Conservation (phyloP, 2,329 filamentous ascomycete genomes). For the Fusarium sp. region DNA sequence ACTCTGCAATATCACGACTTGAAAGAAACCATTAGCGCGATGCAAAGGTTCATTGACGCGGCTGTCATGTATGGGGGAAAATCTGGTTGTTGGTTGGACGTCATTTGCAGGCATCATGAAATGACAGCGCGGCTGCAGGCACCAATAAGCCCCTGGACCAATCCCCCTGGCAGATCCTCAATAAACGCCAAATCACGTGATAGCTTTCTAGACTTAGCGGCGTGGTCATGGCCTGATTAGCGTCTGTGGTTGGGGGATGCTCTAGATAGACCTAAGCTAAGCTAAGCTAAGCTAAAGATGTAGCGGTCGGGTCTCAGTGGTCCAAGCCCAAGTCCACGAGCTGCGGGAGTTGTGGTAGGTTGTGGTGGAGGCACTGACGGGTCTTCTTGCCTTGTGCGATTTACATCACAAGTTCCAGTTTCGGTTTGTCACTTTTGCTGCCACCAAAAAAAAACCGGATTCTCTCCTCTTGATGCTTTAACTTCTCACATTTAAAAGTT, state of each 20-base stretch:
- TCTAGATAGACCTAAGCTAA: conserved; percentile 21
- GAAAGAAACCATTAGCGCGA: neutral
- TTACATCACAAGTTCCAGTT: conserved; percentile 44
- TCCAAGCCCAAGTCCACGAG: conserved; percentile 28
- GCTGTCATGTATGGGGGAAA: conserved; percentile 16
- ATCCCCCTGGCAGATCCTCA: conserved; percentile 9
- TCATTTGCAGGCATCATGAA: conserved; percentile 37
- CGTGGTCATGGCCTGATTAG: conserved; percentile 2
- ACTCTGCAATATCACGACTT: neutral
- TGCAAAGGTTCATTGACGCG: conserved; percentile 7
- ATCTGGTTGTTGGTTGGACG: conserved; percentile 23
- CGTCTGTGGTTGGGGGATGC: conserved; percentile 17
- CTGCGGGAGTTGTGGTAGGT: conserved; percentile 29
- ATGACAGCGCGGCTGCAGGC: conserved; percentile 32
- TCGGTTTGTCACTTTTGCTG: conserved; percentile 22
- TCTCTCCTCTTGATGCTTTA: neutral
- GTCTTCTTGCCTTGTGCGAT: conserved; percentile 40
- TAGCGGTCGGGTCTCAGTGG: conserved; percentile 6
- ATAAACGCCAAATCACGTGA: conserved; percentile 49
- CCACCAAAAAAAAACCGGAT: conserved; percentile 9
- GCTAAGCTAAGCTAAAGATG: conserved; percentile 8
- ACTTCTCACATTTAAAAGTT: neutral
- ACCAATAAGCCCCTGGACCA: conserved; percentile 25
- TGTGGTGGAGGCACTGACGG: conserved; percentile 30
- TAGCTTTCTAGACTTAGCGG: neutral